A percentile compares a stretch with the other conserved stretches of the same genome.
Evolutionary conservation across 257 asterid species (phyloP).

Genomic region (Solanum sitiens): DNA sequence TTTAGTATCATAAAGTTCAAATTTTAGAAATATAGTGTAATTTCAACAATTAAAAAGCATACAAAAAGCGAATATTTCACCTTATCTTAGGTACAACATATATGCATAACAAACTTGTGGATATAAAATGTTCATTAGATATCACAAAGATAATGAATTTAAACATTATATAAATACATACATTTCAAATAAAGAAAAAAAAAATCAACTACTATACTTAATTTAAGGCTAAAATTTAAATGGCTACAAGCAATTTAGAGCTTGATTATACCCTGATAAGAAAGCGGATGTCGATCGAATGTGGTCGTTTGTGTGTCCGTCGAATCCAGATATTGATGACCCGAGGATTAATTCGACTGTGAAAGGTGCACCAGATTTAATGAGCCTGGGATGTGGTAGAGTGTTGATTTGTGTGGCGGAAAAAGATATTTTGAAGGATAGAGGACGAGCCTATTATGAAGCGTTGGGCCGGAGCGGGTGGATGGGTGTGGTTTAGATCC

Average conservation of each 20-base stretch:
- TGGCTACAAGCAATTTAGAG: background rate
- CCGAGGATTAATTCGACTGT: slow-evolving; percentile 6
- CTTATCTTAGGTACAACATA: background rate
- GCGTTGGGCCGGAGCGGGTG: slow-evolving; percentile 26
- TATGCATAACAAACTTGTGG: background rate
- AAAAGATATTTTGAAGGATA: slow-evolving; percentile 26
- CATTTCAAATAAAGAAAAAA: background rate
- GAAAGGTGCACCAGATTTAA: slow-evolving; percentile 8
- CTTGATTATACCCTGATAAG: background rate
- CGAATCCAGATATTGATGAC: background rate
- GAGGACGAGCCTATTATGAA: slow-evolving; percentile 21
- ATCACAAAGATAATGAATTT: background rate
- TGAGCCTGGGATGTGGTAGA: background rate
- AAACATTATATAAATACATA: background rate
- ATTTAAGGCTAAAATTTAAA: background rate
- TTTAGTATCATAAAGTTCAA: too few relatives aligned
- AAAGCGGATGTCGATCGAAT: background rate
- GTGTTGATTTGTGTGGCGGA: slow-evolving; percentile 14
- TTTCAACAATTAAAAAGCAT: background rate
- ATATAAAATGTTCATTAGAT: background rate
- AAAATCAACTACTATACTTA: background rate
- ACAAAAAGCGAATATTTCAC: background rate
- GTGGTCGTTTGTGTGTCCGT: slow-evolving; percentile 4
- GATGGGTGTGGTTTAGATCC: slow-evolving; percentile 29
- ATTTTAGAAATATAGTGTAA: background rate